Conservation (phyloP, 2,329 filamentous ascomycete species). For the Alternaria sp. region DNA sequence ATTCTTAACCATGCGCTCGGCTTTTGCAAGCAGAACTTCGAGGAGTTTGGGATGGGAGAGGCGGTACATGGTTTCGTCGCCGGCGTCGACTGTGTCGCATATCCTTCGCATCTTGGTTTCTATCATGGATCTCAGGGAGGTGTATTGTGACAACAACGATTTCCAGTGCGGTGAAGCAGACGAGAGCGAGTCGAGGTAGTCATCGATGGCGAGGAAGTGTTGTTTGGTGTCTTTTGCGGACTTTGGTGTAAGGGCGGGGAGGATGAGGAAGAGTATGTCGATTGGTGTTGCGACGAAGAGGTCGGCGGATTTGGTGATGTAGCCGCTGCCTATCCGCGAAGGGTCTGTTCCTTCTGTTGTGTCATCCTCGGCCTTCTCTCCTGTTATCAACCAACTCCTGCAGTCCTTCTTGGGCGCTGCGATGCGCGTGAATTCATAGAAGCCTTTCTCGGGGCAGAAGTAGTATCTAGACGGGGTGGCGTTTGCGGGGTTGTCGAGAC, state of each 20-base stretch:
- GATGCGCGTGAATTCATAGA: slow-evolving; percentile 69
- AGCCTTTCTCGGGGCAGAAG: slow-evolving; percentile 65
- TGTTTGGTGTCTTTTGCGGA: slow-evolving; percentile 62
- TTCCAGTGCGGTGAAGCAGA: slow-evolving; percentile 65
- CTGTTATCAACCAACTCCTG: slow-evolving; percentile 63
- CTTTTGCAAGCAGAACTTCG: slow-evolving; percentile 72
- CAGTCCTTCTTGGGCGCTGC: slow-evolving; percentile 59
- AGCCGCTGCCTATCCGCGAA: slow-evolving; percentile 51
- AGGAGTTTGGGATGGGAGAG: slow-evolving; percentile 77
- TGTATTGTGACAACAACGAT: slow-evolving; percentile 61
- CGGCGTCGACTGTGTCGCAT: slow-evolving; percentile 84
- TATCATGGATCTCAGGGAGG: slow-evolving; percentile 55
- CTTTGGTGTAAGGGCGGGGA: slow-evolving; percentile 71
- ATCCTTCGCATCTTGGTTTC: slow-evolving; percentile 72
- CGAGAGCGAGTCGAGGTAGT: slow-evolving; percentile 72
- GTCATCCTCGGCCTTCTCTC: slow-evolving; percentile 19
- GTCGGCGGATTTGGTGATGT: slow-evolving; percentile 72
- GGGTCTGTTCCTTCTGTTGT: slow-evolving; percentile 3
- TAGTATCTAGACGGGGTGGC: slow-evolving; percentile 61
- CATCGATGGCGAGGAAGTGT: slow-evolving; percentile 73
- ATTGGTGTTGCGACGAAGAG: slow-evolving; percentile 85
- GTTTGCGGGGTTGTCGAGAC: slow-evolving; percentile 63
- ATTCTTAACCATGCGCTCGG: slow-evolving; percentile 68
- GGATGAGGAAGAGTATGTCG: slow-evolving; percentile 83
- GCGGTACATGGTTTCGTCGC: slow-evolving; percentile 85